Conservation (phyloP, 2,329 filamentous ascomycete species). For the Cephalotrichum gorgonifer region DNA sequence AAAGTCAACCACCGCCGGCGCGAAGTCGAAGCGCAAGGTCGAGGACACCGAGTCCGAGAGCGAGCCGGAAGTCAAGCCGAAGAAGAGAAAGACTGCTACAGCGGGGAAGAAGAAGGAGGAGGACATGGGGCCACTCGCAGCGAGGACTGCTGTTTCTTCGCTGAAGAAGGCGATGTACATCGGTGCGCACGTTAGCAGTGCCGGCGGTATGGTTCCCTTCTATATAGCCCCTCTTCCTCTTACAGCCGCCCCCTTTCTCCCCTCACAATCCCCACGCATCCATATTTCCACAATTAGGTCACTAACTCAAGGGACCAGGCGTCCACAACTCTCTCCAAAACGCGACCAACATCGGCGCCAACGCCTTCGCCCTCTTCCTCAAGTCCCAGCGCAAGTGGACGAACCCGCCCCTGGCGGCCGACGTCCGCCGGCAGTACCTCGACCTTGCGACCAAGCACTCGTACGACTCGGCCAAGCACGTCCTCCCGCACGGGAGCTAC, state of each 20-base stretch:
- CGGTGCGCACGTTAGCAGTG: slow-evolving; percentile 83
- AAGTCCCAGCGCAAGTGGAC: slow-evolving; percentile 96
- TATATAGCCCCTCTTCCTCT: background rate
- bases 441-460: slow-evolving; percentile 55
- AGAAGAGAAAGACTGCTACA: slow-evolving; percentile 23
- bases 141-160: slow-evolving; percentile 52
- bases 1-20: slow-evolving; percentile 10
- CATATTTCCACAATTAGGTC: too few relatives aligned
- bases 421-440: slow-evolving; percentile 60
- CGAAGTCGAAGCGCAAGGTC: slow-evolving; percentile 23
- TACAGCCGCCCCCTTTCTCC: background rate
- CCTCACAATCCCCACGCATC: too few relatives aligned
- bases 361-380: slow-evolving; percentile 88
- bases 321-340: slow-evolving; percentile 83
- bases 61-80: slow-evolving; percentile 11
- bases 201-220: slow-evolving; percentile 51
- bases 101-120: slow-evolving; percentile 23
- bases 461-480: slow-evolving; percentile 62
- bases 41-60: slow-evolving; percentile 12
- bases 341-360: slow-evolving; percentile 71
- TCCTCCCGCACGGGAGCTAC: slow-evolving; percentile 90
- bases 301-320: slow-evolving; percentile 34
- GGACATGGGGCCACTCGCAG: slow-evolving; percentile 49
- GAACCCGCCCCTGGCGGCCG: slow-evolving; percentile 63
- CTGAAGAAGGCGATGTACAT: slow-evolving; percentile 68